phyloP scores from a whole-genome alignment of 2,329 filamentous ascomycete species.

The Cordyceps javanica region DNA sequence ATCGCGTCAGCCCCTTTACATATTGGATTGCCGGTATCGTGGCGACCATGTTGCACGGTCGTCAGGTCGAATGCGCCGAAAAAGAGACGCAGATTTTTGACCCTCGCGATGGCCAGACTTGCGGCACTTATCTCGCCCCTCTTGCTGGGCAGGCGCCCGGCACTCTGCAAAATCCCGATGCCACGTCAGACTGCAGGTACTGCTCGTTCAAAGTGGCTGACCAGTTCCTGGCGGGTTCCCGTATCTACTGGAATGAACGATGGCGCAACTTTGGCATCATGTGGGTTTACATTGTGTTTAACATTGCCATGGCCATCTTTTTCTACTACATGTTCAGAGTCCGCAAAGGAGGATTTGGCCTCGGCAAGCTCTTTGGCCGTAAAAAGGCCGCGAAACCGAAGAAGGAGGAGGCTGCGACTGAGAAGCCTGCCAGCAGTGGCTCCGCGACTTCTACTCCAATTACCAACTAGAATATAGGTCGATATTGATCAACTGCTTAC shows the following conservation, averaged over 20 bases:
- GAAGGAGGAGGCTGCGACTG: background rate
- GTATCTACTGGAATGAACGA: conserved; percentile 45
- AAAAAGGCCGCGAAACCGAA: conserved; percentile 9
- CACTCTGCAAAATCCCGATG: conserved; percentile 55
- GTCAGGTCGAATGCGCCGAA: conserved; percentile 44
- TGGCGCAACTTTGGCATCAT: conserved; percentile 69
- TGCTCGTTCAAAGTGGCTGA: conserved; percentile 59
- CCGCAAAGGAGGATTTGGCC: conserved; percentile 20
- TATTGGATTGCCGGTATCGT: conserved; percentile 65
- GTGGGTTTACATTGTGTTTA: conserved; percentile 61
- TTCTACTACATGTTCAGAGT: conserved; percentile 61
- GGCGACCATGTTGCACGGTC: conserved; percentile 54
- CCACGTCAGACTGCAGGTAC: conserved; percentile 55
- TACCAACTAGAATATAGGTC: background rate
- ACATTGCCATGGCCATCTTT: conserved; percentile 50
- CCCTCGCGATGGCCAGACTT: conserved; percentile 56
- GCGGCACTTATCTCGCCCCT: conserved; percentile 53
- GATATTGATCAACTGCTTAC: background rate
- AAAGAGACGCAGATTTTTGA: conserved; percentile 59
- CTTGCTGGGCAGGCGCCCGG: conserved; percentile 48
- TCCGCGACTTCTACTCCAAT: background rate
- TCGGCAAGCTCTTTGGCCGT: background rate
- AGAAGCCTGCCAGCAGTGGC: conserved; percentile 2
- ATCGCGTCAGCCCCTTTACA: conserved; percentile 59
- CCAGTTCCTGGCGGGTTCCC: conserved; percentile 45